Evolutionary conservation across 2,329 filamentous ascomycete genomes (phyloP), one percentile per base, ranked within the genome.

Genomic region (Alternaria longipes): DNA sequence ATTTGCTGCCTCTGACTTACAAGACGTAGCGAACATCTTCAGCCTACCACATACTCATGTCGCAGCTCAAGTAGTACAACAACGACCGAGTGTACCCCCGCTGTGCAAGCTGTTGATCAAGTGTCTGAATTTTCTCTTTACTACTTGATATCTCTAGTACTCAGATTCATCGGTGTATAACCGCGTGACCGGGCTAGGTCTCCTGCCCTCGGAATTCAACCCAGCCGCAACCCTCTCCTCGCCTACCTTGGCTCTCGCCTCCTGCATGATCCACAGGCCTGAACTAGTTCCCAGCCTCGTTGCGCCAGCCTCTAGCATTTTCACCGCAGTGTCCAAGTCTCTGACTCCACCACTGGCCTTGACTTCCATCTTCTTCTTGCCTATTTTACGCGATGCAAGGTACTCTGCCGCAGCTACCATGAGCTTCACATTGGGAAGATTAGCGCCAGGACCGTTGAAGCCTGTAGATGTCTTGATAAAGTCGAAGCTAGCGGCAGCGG

Each of bases 391-490:
- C 64, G 57, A 78, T 28, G 67, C 79, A n/a, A 85, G 67, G 36
- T 75, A 75, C 65, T 84, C 80, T 11, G 82, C 82, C 4, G 81
- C 81, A 9, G 80, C 79, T 12, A 81, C 79, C 86, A 89, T 89
- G 28, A 86, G 71, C 50, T 80, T 75, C 24, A 89, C 84, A 67
- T 86, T 78, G 53, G 84, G 81, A 16, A 82, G 76, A 36, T 72
- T 83, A 0, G 86, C 86, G 8, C 86, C 86, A 1, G 79, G 78
- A 0, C 86, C 86, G 51, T 83, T 82, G 73, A 87, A 88, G 1
- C 87, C 87, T 1, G 87, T 89, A 30, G 82, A 84, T 0, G 87
- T 89, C 77, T 89, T 89, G 62, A 89, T 83, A 63, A 83, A 89
- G 66, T 88, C 85, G 49, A 85, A 84, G 5, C 81, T 81, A 2